Percentiles rank a stretch among this genome's conserved stretches.
Conservation (phyloP, 345 rosid species). For the Ricinus communis region DNA sequence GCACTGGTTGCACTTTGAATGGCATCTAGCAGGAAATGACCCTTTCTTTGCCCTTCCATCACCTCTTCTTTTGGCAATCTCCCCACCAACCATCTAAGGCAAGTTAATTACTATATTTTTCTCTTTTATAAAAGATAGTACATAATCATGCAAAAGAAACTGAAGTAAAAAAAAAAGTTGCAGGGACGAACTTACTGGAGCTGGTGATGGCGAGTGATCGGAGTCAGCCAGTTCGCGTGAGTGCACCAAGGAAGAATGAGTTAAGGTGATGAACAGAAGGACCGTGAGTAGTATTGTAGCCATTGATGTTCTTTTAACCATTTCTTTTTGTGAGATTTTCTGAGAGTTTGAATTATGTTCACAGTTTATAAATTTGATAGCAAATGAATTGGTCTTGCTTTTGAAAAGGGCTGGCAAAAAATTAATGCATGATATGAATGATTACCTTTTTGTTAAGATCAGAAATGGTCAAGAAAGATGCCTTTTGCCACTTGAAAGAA, state of each 20-base stretch:
- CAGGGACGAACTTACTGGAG: background rate
- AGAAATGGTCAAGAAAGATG: constrained; percentile 4
- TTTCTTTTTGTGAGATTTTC: background rate
- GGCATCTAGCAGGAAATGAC: constrained; percentile 14
- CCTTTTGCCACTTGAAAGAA: constrained; percentile 1
- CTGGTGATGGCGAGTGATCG: background rate
- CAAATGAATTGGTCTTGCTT: constrained; percentile 4
- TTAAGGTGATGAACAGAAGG: background rate
- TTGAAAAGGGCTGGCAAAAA: background rate
- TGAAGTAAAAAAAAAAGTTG: background rate
- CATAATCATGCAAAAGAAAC: background rate
- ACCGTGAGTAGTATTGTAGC: too few relatives aligned
- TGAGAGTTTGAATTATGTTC: background rate
- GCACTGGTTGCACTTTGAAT: constrained; percentile 20
- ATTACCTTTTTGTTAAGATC: background rate
- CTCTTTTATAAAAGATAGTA: too few relatives aligned
- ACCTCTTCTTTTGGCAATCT: background rate
- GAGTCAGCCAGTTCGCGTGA: background rate
- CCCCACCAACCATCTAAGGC: background rate
- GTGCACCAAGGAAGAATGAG: background rate
- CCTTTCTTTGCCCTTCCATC: constrained; percentile 9
- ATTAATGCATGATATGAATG: background rate
- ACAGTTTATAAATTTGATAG: background rate
- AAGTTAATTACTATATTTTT: background rate
- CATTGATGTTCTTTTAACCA: background rate